Evolutionary conservation across 257 asterid genomes (phyloP).

Genomic region (Solanum microdontum): DNA sequence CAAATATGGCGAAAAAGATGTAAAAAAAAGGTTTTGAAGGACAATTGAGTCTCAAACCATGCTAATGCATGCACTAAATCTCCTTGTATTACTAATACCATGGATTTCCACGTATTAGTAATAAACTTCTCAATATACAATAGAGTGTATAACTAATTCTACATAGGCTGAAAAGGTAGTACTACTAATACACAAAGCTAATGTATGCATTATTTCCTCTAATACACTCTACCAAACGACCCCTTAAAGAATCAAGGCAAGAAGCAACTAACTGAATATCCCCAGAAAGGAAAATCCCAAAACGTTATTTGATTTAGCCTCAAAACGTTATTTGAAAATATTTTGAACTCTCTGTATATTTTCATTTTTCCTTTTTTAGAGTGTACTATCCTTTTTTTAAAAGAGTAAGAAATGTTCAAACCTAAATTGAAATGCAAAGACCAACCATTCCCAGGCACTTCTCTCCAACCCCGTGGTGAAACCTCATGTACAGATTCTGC

Average conservation of each 20-base stretch:
- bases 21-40: too few relatives aligned
- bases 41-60: too few relatives aligned
- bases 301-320: neutral
- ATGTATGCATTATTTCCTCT: too few relatives aligned
- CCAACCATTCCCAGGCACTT: conserved; percentile 63
- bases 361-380: neutral
- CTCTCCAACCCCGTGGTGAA: conserved; percentile 94
- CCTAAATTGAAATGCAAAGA: neutral
- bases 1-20: too few relatives aligned
- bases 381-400: neutral
- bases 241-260: neutral
- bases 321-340: neutral
- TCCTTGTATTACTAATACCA: too few relatives aligned
- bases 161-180: too few relatives aligned
- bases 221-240: too few relatives aligned
- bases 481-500: conserved; percentile 59
- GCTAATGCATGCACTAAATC: too few relatives aligned
- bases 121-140: too few relatives aligned
- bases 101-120: too few relatives aligned
- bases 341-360: neutral
- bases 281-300: neutral
- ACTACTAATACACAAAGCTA: too few relatives aligned
- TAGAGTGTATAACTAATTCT: too few relatives aligned
- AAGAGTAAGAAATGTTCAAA: neutral
- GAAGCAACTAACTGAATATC: neutral